Base-by-base conservation (phyloP, 164 flowering plant species). In the Annona squamosa region DNA sequence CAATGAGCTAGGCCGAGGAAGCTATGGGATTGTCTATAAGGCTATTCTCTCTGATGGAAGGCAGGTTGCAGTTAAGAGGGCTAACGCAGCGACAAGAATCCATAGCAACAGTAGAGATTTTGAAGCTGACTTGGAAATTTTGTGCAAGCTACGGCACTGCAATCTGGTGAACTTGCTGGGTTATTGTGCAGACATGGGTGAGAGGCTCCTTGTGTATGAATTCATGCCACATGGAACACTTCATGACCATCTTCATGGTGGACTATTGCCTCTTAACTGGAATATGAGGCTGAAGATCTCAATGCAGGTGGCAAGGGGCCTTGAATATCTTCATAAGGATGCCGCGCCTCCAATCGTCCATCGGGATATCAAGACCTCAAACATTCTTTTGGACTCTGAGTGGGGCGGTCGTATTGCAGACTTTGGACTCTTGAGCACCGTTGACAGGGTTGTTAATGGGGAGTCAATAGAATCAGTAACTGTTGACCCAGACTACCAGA, bases 1-100 rank as follows among this genome's bases (percentile, higher is more conserved):
- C 80, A 94, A 88, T 74, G 98, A 91, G 85, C 88, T 94, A 41
- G 98, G 98, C 3, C 75, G 98, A 71, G 98, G 98, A 75, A 90
- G 92, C 76, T 91, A 88, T 72, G 98, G 98, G n/a, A 90, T 91
- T 74, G 98, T 94, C 44, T 94, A 94, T 85, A 89, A 87, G 81
- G 98, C 97, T n/a, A 77, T 87, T 1, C 81, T 94, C 2, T 70
- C 91, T 2, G 96, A 90, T 65, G 98, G 98, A 57, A 71, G 79
- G 73, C 94, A 87, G 56, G 97, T 94, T 37, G 98, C 98, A 1
- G 96, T 94, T 4, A 94, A 94, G 76, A 83, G 98, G 74, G 96
- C 97, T 3, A 91, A 90, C 79, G 98, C 97, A 0, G 93, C 93
- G 17, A 92, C 97, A 0, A 93, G 90, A 73, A 91, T 92, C 70